Evolutionary conservation across 225 moss, liverwort and hornwort species (phyloP).

Genomic region (Anthoceros angustus): DNA sequence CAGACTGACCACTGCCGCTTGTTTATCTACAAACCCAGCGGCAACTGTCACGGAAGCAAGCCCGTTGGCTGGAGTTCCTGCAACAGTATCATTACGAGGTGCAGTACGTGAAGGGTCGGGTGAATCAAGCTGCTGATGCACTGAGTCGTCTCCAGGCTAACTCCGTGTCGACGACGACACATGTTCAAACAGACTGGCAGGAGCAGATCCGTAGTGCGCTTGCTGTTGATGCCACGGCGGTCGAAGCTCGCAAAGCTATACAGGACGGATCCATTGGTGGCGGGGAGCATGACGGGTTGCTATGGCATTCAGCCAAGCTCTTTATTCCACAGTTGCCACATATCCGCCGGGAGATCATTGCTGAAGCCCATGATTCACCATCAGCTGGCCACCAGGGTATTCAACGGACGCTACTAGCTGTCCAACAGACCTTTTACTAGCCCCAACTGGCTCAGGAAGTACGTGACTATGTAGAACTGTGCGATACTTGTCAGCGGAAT

Average conservation of each 20-base stretch:
- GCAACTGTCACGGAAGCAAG: neutral
- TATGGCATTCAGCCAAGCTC: neutral
- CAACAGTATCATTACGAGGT: conserved; percentile 3
- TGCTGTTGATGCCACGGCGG: neutral
- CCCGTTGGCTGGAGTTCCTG: conserved; percentile 3
- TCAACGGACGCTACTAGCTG: neutral
- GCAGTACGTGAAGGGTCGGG: conserved; percentile 3
- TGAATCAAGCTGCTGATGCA: neutral
- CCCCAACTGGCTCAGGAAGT: neutral
- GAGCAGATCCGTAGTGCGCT: neutral
- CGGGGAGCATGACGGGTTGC: neutral
- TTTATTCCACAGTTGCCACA: neutral
- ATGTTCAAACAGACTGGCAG: neutral
- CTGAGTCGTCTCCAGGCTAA: neutral
- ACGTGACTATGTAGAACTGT: neutral
- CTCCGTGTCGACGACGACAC: neutral
- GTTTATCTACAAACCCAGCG: conserved; percentile 4
- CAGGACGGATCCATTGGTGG: too few relatives aligned
- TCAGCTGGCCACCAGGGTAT: neutral
- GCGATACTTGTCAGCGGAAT: neutral
- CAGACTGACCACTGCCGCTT: neutral
- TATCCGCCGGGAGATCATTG: neutral
- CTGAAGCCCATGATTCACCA: neutral
- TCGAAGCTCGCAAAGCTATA: too few relatives aligned
- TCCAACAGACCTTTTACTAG: neutral